These are phyloP conservation scores for Echites panduratus DNA, from an alignment of 257 asterid genomes.

Conservation along the genomic window DNA sequence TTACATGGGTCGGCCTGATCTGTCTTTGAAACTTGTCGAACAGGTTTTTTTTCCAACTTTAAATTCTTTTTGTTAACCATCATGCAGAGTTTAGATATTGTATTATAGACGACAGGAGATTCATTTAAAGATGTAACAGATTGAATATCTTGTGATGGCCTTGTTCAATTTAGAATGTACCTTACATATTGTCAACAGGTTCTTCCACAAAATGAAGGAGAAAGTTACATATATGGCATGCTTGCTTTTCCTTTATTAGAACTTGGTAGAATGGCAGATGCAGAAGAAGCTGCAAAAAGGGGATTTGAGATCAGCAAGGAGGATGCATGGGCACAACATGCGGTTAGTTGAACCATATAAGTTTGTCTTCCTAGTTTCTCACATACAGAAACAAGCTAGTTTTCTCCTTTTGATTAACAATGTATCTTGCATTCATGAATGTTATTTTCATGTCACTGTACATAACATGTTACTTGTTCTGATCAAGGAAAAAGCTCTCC, in stretches of 20 bases:
- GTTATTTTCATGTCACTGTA: background rate
- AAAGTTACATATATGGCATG: conserved; percentile 77
- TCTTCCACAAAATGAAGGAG: conserved; percentile 50
- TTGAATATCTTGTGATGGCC: background rate
- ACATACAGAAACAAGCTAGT: background rate
- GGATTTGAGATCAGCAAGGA: conserved; percentile 66
- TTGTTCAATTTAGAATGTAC: conserved; percentile 2
- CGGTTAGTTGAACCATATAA: conserved; percentile 48
- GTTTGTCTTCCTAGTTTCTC: conserved; percentile 2
- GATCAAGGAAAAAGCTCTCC: background rate
- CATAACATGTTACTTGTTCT: background rate
- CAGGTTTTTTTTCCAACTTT: conserved; percentile 41
- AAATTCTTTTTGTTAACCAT: background rate
- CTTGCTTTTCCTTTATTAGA: conserved; percentile 85
- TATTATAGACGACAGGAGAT: background rate
- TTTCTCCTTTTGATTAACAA: background rate
- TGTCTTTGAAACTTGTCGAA: conserved; percentile 65
- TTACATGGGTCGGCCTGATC: conserved; percentile 79
- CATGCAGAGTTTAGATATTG: background rate
- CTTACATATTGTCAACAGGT: conserved; percentile 46
- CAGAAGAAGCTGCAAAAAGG: conserved; percentile 63
- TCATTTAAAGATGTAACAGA: background rate
- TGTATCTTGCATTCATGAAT: background rate
- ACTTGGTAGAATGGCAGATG: conserved; percentile 76
- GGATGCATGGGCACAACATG: conserved; percentile 95